Evolutionary conservation across 106 monocot genomes (phyloP).

Genomic region (Apostasia shenzhenica): DNA sequence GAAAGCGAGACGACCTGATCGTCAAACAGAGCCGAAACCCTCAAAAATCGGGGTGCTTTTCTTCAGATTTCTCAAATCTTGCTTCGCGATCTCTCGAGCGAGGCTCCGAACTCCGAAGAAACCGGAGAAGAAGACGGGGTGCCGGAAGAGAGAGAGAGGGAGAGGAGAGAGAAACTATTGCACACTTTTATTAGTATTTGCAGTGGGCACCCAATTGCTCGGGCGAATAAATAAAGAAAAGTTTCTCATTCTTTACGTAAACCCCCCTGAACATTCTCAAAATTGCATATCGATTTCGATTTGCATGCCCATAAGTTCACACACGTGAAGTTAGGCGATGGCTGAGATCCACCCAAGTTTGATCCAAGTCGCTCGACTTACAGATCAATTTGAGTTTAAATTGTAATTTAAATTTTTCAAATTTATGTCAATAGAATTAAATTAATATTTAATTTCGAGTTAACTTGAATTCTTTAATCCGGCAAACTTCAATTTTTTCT

Average conservation of each 20-base stretch:
- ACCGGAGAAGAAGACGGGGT: not conserved
- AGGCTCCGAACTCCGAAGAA: not conserved
- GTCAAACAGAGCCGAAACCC: not conserved
- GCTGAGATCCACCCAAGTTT: no score
- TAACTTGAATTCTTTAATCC: no score
- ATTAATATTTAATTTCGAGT: no score
- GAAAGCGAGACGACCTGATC: not conserved
- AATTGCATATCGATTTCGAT: not conserved
- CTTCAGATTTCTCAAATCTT: not conserved
- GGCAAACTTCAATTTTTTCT: no score
- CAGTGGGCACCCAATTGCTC: no score
- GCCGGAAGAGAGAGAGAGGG: not conserved
- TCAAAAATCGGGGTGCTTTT: not conserved
- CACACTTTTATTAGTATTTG: not conserved
- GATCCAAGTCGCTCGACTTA: no score
- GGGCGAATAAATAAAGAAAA: not conserved
- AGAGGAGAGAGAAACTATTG: not conserved
- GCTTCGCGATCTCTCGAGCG: not conserved
- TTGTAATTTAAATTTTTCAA: no score
- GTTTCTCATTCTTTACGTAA: not conserved
- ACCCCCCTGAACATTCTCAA: not conserved
- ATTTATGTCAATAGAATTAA: no score
- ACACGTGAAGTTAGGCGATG: no score
- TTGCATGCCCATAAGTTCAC: no score
- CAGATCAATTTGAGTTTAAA: no score